A percentile compares a stretch with the other conserved stretches of the same genome.
phyloP scores from a whole-genome alignment of 2,329 filamentous ascomycete species.

The Fusarium sacchari region DNA sequence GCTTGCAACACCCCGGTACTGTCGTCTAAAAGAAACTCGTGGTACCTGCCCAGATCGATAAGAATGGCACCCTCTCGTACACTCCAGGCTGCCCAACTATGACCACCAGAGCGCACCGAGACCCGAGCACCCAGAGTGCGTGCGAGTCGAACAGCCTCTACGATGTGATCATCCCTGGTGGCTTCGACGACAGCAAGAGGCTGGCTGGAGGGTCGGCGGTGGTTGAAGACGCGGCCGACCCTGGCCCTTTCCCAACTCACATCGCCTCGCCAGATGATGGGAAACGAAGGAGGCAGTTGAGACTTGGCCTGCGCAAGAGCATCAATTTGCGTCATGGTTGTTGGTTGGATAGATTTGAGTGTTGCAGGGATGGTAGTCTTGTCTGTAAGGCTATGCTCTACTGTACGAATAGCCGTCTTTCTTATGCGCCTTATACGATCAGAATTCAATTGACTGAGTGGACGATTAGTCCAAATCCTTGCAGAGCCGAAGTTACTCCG shows the following conservation, averaged over 20 bases:
- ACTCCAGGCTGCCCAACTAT: background rate
- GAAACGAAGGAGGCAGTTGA: background rate
- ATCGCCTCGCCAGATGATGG: background rate
- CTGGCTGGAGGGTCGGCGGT: background rate
- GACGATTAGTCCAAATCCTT: background rate
- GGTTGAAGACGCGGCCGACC: background rate
- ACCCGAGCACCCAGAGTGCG: background rate
- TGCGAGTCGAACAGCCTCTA: background rate
- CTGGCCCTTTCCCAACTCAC: background rate
- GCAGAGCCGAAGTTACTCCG: background rate
- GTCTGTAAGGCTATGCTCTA: accelerated
- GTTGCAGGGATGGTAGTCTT: background rate
- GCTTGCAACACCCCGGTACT: background rate
- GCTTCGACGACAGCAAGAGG: background rate
- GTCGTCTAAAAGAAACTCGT: background rate
- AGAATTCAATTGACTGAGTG: too few relatives aligned
- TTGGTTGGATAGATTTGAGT: background rate
- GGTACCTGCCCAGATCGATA: background rate
- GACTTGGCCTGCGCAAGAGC: background rate
- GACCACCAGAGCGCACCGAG: background rate
- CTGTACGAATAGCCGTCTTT: background rate
- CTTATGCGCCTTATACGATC: background rate
- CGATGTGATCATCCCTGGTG: background rate
- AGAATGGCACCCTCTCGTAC: background rate
- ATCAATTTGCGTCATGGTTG: background rate